Conservation (phyloP, 305 asterid species). For the Fraxinus angustifolia region DNA sequence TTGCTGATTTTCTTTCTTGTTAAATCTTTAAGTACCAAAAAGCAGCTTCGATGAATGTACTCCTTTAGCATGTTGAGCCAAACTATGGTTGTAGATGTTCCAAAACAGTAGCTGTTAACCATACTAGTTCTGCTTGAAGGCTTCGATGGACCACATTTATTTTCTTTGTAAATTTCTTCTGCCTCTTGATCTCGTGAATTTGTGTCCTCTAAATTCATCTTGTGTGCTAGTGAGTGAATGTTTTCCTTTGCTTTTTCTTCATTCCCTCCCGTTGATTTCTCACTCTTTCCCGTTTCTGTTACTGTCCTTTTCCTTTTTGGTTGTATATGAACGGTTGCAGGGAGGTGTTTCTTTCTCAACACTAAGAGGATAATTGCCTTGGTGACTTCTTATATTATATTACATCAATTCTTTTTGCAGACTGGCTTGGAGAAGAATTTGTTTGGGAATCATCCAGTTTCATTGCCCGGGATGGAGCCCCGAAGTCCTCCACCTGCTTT, state of each 20-base stretch:
- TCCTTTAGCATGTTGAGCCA: neutral
- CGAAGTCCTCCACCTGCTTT: slow-evolving; percentile 88
- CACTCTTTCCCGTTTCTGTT: neutral
- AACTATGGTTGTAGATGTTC: neutral
- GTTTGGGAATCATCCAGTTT: slow-evolving; percentile 89
- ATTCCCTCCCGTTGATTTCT: neutral
- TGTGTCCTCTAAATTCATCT: neutral
- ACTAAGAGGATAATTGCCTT: neutral
- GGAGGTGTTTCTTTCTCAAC: neutral
- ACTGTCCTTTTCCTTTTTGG: neutral
- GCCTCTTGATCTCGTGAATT: neutral
- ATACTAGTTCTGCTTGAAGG: neutral
- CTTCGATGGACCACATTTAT: neutral
- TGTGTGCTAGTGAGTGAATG: neutral
- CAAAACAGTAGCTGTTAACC: neutral
- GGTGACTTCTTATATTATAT: slow-evolving; percentile 9
- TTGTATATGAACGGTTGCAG: neutral
- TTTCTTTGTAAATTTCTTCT: neutral
- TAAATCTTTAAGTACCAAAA: neutral
- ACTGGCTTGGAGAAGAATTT: slow-evolving; percentile 89
- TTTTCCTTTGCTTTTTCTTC: neutral
- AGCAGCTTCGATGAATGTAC: neutral
- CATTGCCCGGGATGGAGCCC: slow-evolving; percentile 59
- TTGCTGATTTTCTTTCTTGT: neutral
- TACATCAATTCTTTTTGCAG: slow-evolving; percentile 36